Percentiles rank a stretch among this genome's conserved stretches.
phyloP scores from a whole-genome alignment of 1,284 basidiomycete genomes.

The Apiotrichum sp. region DNA sequence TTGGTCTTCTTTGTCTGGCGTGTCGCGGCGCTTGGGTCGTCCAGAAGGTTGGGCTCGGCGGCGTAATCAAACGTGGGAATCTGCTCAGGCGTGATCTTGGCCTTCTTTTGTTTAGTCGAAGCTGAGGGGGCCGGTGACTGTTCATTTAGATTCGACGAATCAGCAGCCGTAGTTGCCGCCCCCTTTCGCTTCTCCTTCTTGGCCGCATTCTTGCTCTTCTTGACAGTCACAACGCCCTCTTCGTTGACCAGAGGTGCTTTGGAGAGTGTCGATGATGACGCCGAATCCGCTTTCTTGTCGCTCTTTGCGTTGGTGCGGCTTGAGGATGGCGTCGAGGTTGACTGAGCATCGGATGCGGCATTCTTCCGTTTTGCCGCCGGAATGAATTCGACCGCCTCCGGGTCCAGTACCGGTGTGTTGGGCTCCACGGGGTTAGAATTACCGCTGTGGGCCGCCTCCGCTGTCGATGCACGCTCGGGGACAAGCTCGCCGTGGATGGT shows the following conservation, averaged over 20 bases:
- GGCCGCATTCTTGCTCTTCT: constrained; percentile 27
- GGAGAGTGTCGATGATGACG: background rate
- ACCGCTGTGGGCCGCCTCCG: background rate
- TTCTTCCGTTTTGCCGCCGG: constrained; percentile 48
- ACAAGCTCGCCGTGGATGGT: constrained; percentile 15
- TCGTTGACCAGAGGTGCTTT: constrained; percentile 1
- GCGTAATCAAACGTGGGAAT: constrained; percentile 67
- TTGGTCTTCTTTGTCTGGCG: constrained; percentile 32
- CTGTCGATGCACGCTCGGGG: constrained; percentile 11
- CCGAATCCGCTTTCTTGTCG: background rate
- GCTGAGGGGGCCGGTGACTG: constrained; percentile 3
- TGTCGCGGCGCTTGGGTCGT: constrained; percentile 44
- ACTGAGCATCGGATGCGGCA: constrained; percentile 19
- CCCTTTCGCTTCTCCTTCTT: constrained; percentile 1
- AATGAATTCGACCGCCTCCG: constrained; percentile 65
- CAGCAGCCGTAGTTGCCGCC: background rate
- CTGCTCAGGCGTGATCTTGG: constrained; percentile 28
- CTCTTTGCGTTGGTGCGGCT: background rate
- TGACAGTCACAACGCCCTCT: constrained; percentile 33
- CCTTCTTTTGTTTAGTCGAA: constrained; percentile 20
- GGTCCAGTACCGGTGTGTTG: constrained; percentile 21
- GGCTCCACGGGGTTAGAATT: constrained; percentile 3
- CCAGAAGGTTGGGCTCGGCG: constrained; percentile 67
- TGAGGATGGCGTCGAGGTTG: background rate
- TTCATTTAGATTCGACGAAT: background rate